phyloP scores from a whole-genome alignment of 2,329 filamentous ascomycete species.

The Thelonectria rubi region DNA sequence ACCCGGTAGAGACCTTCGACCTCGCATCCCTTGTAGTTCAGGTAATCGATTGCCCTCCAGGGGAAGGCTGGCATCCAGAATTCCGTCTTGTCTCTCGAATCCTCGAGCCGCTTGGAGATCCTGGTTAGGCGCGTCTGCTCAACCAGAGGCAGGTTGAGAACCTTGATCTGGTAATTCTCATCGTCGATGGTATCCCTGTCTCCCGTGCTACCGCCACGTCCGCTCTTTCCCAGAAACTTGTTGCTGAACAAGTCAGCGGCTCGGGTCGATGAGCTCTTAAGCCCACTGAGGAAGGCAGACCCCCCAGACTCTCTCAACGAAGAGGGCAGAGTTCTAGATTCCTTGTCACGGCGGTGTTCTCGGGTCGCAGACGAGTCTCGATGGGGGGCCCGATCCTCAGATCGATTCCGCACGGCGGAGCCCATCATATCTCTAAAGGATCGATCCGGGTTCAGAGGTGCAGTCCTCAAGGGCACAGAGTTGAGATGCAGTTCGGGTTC shows the following conservation, averaged over 20 bases:
- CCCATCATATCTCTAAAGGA: conserved; percentile 74
- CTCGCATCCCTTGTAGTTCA: conserved; percentile 94
- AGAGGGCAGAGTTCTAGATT: conserved; percentile 60
- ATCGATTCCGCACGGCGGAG: conserved; percentile 73
- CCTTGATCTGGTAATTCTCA: conserved; percentile 83
- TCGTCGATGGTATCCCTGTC: conserved; percentile 77
- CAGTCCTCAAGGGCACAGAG: conserved; percentile 61
- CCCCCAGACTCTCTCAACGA: conserved; percentile 68
- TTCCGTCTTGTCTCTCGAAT: conserved; percentile 93
- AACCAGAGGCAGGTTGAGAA: conserved; percentile 86
- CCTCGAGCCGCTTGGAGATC: conserved; percentile 88
- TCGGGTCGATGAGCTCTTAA: conserved; percentile 40
- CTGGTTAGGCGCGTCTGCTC: conserved; percentile 91
- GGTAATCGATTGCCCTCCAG: conserved; percentile 94
- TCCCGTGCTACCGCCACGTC: conserved; percentile 74
- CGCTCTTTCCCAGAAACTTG: conserved; percentile 81
- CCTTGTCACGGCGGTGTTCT: conserved; percentile 57
- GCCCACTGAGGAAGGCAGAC: conserved; percentile 40
- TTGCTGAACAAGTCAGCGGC: conserved; percentile 81
- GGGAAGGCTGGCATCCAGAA: conserved; percentile 99
- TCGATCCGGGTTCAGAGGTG: conserved; percentile 72
- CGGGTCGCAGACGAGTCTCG: conserved; percentile 56
- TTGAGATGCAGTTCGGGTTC: conserved; percentile 44
- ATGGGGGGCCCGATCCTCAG: conserved; percentile 69
- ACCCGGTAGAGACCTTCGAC: conserved; percentile 94